phyloP scores from a whole-genome alignment of 306 rosid genomes.

The Rubus idaeus region DNA sequence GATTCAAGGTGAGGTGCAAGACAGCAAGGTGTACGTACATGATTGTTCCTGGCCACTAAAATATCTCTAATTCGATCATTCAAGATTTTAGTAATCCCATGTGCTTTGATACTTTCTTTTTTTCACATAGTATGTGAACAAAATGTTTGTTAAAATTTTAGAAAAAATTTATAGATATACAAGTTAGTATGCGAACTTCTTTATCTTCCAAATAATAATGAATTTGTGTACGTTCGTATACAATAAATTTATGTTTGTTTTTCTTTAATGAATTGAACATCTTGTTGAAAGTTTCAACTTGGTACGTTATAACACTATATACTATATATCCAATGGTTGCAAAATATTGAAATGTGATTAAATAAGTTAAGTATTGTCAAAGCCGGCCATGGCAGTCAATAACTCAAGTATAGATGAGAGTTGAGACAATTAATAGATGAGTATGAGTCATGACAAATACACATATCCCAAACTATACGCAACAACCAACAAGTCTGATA shows the following conservation, averaged over 20 bases:
- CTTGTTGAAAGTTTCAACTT: not conserved
- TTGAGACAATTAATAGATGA: not conserved
- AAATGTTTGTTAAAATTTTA: too few species aligned
- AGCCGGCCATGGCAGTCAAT: slow-evolving; percentile 6
- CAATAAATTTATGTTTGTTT: not conserved
- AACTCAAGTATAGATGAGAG: not conserved
- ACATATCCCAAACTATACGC: not conserved
- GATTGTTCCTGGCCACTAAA: too few species aligned
- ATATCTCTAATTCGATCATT: too few species aligned
- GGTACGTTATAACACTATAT: too few species aligned
- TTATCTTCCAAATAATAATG: not conserved
- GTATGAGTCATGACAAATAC: not conserved
- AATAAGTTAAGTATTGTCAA: not conserved
- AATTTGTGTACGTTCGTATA: too few species aligned
- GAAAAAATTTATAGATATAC: too few species aligned
- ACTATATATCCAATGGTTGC: not conserved
- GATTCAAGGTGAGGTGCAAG: too few species aligned
- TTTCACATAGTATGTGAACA: too few species aligned
- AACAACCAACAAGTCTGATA: not conserved
- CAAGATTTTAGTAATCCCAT: too few species aligned
- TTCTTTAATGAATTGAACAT: not conserved
- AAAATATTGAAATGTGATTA: not conserved
- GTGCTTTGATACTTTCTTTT: too few species aligned
- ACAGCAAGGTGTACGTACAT: too few species aligned
- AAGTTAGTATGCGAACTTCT: not conserved